These are phyloP conservation scores for Dipteronia dyeriana DNA, from an alignment of 345 rosid genomes.

Conservation along the genomic window DNA sequence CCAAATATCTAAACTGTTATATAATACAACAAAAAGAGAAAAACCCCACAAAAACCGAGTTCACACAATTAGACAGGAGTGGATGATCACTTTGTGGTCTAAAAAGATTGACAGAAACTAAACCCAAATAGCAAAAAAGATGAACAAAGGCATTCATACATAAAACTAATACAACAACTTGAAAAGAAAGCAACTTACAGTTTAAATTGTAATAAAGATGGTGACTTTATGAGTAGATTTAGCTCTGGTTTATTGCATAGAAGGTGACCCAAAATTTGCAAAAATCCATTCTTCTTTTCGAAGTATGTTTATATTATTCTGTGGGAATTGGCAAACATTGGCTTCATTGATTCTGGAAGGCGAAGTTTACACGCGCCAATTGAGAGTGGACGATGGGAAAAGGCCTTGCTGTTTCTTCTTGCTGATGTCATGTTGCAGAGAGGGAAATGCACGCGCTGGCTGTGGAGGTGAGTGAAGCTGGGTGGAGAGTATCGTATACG, in stretches of 20 bases:
- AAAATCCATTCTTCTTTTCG: not conserved
- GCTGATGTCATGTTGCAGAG: not conserved
- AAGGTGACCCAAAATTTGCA: conserved; percentile 28
- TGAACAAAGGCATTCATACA: not conserved
- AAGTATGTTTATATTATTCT: not conserved
- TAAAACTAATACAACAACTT: conserved; percentile 6
- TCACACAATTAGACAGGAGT: conserved; percentile 12
- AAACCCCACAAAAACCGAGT: conserved; percentile 8
- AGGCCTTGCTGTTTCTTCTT: too few relatives aligned
- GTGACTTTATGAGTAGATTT: conserved; percentile 21
- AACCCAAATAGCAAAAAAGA: conserved; percentile 2
- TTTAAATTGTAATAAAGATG: conserved; percentile 6
- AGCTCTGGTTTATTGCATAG: not conserved
- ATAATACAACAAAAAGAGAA: not conserved
- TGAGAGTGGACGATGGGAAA: not conserved
- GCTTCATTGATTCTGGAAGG: conserved; percentile 20
- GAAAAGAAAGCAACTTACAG: conserved; percentile 4
- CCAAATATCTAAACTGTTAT: conserved; percentile 1
- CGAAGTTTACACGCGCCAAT: conserved; percentile 12
- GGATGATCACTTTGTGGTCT: not conserved
- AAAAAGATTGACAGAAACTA: not conserved
- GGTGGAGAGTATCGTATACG: not conserved
- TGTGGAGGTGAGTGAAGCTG: not conserved
- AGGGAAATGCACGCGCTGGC: not conserved
- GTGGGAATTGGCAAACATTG: conserved; percentile 2